Percentiles rank a stretch among this genome's conserved stretches.
These are phyloP conservation scores for Mucor plumbeus DNA, from an alignment of 371 early-diverging fungal genomes.

Conservation along the genomic window DNA sequence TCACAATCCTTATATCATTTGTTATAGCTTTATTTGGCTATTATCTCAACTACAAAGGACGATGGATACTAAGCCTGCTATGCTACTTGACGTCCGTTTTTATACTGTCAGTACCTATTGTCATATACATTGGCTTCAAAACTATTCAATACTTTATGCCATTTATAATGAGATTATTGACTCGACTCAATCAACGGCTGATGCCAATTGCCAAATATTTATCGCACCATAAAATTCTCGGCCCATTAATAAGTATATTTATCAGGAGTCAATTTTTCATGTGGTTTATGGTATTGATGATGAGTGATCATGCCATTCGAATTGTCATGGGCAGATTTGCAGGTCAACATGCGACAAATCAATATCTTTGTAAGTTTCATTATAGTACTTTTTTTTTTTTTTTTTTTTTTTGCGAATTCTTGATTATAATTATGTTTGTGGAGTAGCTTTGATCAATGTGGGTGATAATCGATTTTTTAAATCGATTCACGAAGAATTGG, in stretches of 20 bases:
- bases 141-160: constrained; percentile 40
- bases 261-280: constrained; percentile 45
- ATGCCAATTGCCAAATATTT: constrained; percentile 35
- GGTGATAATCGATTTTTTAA: constrained; percentile 37
- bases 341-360: constrained; percentile 37
- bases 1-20: constrained; percentile 27
- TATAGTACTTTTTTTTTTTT: neutral
- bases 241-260: constrained; percentile 35
- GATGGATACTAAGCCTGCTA: constrained; percentile 25
- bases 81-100: constrained; percentile 28
- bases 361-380: constrained; percentile 34
- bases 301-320: constrained; percentile 46
- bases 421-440: neutral
- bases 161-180: constrained; percentile 25
- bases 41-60: constrained; percentile 29
- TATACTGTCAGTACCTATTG: constrained; percentile 30
- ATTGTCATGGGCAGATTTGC: constrained; percentile 34
- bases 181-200: constrained; percentile 21
- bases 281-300: constrained; percentile 39
- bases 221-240: constrained; percentile 33
- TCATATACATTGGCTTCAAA: constrained; percentile 34
- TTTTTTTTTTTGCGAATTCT: neutral
- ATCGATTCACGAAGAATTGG: constrained; percentile 14
- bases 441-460: constrained; percentile 43
- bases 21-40: constrained; percentile 31